phyloP scores from a whole-genome alignment of 2,329 filamentous ascomycete species.

The Cercospora citrullina region DNA sequence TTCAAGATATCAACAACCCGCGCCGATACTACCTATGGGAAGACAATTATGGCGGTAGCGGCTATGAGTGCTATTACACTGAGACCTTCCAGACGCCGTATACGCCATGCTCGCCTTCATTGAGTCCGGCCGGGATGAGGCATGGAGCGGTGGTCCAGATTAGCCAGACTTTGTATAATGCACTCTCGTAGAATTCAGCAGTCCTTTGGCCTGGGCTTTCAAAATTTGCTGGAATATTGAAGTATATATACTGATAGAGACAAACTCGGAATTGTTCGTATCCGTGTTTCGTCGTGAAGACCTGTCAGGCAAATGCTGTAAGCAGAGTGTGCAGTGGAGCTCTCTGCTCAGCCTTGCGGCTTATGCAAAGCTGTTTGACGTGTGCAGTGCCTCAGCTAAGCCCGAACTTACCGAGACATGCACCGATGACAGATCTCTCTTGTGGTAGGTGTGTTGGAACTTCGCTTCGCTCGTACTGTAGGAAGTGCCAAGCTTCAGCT shows the following conservation, averaged over 20 bases:
- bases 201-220: no score
- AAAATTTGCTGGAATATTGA: no score
- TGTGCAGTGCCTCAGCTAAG: neutral
- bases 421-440: neutral
- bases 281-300: no score
- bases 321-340: no score
- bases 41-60: neutral
- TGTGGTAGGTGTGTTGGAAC: no score
- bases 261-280: no score
- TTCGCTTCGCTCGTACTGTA: no score
- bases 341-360: no score
- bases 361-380: no score
- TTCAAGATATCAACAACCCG: conserved; percentile 1
- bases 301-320: no score
- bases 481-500: no score
- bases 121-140: neutral
- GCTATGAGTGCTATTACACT: conserved; percentile 1
- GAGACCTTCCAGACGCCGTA: neutral
- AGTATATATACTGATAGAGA: no score
- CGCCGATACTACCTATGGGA: neutral
- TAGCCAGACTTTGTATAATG: neutral
- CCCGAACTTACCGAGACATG: neutral
- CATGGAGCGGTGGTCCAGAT: neutral
- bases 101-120: neutral
- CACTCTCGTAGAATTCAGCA: neutral